A percentile compares a stretch with the other conserved stretches of the same genome.
phyloP scores from a whole-genome alignment of 2,329 filamentous ascomycete species.

The Neofusicoccum ribis region DNA sequence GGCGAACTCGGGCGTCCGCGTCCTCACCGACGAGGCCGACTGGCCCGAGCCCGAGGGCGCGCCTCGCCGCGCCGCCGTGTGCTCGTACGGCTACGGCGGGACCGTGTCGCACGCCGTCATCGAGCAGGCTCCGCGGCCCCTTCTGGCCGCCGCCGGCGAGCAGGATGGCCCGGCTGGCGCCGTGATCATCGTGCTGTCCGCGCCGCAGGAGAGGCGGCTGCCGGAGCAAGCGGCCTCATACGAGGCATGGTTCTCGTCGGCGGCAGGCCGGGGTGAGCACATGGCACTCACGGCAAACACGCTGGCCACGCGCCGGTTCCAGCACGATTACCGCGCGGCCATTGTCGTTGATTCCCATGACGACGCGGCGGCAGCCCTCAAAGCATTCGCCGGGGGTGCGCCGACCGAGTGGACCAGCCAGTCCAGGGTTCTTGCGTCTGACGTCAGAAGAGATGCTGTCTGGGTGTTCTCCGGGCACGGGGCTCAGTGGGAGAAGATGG shows the following conservation, averaged over 20 bases:
- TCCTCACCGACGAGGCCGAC: constrained; percentile 23
- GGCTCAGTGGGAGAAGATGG: constrained; percentile 45
- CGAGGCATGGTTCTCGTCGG: no score
- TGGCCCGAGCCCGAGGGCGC: constrained; percentile 22
- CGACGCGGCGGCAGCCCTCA: constrained; percentile 15
- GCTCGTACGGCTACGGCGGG: constrained; percentile 50
- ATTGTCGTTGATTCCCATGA: no score
- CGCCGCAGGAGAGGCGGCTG: constrained; percentile 33
- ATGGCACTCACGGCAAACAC: not conserved
- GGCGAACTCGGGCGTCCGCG: constrained; percentile 25
- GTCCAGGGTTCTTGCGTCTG: not conserved
- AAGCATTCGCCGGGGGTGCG: constrained; percentile 23
- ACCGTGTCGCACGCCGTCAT: constrained; percentile 47
- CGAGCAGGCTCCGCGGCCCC: constrained; percentile 26
- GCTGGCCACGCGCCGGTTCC: no score
- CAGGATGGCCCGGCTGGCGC: not conserved
- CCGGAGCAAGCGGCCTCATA: not conserved
- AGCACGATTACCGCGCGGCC: no score
- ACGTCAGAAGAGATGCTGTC: constrained; percentile 26
- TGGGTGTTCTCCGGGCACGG: constrained; percentile 49
- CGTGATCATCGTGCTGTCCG: constrained; percentile 29
- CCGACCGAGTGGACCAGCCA: no score
- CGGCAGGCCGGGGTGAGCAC: not conserved
- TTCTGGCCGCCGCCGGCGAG: not conserved
- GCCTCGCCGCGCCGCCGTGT: constrained; percentile 43